These are phyloP conservation scores for Lepidium campestre DNA, from an alignment of 441 rosid genomes.

Conservation along the genomic window DNA sequence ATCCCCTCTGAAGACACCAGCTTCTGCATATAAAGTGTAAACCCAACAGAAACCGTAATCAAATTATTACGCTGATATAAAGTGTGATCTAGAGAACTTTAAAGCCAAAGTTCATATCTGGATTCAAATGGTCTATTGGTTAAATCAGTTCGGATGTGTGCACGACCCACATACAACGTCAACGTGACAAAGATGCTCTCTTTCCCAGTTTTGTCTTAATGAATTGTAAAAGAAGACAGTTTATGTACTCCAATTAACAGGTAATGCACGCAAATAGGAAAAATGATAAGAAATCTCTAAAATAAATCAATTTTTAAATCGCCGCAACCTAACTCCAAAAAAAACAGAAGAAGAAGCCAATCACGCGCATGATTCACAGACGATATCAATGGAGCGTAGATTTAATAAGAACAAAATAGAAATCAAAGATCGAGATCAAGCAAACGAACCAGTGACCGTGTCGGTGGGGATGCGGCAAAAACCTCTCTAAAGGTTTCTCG, in stretches of 20 bases:
- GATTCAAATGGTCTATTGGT: not conserved
- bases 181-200: not conserved
- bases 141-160: not conserved
- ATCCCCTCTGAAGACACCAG: conserved; percentile 9
- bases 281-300: not conserved
- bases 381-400: conserved; percentile 11
- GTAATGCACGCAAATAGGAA: not conserved
- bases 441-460: conserved; percentile 19
- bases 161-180: not conserved
- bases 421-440: conserved; percentile 10
- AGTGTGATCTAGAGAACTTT: not conserved
- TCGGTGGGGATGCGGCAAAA: conserved; percentile 11
- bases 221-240: not conserved
- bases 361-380: not conserved
- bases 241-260: not conserved
- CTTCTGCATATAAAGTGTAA: conserved; percentile 9
- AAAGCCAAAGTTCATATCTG: not conserved
- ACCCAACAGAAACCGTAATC: conserved; percentile 6
- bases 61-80: not conserved
- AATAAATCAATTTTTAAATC: not conserved
- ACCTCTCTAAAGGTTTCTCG: not conserved
- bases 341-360: not conserved
- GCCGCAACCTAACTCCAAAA: not conserved
- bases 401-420: not conserved
- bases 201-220: not conserved